Evolutionary conservation across 2,329 filamentous ascomycete genomes (phyloP), one percentile per base, ranked within the genome.

Genomic region (Fusarium sp.): DNA sequence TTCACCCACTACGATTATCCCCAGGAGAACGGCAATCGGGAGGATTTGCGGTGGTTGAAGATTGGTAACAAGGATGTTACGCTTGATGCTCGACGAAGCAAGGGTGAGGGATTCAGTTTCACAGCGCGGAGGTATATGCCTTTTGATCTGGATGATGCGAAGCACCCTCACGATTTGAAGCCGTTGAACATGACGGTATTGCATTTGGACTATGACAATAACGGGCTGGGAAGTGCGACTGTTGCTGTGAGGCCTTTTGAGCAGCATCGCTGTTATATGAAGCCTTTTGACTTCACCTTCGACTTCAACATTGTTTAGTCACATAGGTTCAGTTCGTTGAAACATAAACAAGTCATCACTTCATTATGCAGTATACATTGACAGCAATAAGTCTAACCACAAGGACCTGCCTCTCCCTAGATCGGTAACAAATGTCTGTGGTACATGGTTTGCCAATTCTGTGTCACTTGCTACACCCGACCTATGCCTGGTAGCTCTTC

Each of bases 1-100:
- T 69, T 65, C 4, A 69, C 66, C 0, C 46, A 69, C 29, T 69
- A 69, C 15, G 66, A 69, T 0, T 69, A 65, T 1, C 66, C 66
- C 1, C 65, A 69, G 40, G 65, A 69, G 7, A 69, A 69, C 0
- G 66, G 66, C 1, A 69, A 69, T 3, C 27, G 66, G 0, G 65
- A 61, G 5, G 65, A 69, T 0, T 5, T 69, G 9, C 60, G 65
- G 0, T 69, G 60, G 66, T 3, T 69, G 2, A 59, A 45, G n/a
- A 69, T 65, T 13, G 43, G 55, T 0, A 58, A 57, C 8, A 65
- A 65, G 11, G 32, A 53, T 0, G 38, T 54, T 0, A 65, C 55
- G 2, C 56, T 69, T 13, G 66, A 58, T 9, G 47, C 65, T 1
- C 32, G 60, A 29, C 30, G 59, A 10, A 7, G 41, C 0, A 15